A percentile compares a stretch with the other conserved stretches of the same genome.
These are phyloP conservation scores for Gracilaria gracilis DNA, from an alignment of 23 red algal species.

Conservation along the genomic window DNA sequence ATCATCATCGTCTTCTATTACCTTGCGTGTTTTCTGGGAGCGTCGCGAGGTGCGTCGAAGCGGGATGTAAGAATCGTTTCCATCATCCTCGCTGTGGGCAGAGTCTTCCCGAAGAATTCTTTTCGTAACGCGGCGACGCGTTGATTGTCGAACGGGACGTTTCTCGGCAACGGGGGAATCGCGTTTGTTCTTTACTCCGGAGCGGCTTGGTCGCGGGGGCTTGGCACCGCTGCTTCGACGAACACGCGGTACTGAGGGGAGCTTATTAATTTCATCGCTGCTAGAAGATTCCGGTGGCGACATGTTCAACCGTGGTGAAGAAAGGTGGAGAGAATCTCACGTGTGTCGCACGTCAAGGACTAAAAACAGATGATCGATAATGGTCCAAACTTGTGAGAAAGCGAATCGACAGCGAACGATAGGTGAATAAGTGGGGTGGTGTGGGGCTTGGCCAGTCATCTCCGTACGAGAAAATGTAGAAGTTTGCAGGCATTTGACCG, in stretches of 20 bases:
- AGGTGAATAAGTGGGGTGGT: neutral
- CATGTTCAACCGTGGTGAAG: neutral
- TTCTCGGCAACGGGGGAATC: constrained; percentile 11
- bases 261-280: constrained; percentile 56
- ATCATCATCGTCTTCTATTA: constrained; percentile 56
- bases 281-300: constrained; percentile 42
- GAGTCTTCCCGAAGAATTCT: constrained; percentile 40
- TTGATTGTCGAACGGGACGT: constrained; percentile 19
- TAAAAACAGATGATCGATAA: neutral
- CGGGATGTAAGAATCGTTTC: constrained; percentile 7
- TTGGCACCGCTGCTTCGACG: constrained; percentile 34
- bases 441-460: neutral
- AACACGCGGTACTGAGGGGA: constrained; percentile 47
- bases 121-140: constrained; percentile 10
- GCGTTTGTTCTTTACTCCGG: constrained; percentile 17
- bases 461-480: neutral
- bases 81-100: constrained; percentile 31
- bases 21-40: constrained; percentile 18
- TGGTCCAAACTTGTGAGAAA: neutral
- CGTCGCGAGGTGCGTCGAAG: constrained; percentile 30
- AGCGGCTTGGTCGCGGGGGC: neutral
- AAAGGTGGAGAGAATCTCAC: neutral
- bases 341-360: neutral
- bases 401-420: neutral
- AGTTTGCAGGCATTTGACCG: constrained; percentile 11